Base-by-base conservation (phyloP, 805 yeast species). In the Zygoascus bituminiphila region DNA sequence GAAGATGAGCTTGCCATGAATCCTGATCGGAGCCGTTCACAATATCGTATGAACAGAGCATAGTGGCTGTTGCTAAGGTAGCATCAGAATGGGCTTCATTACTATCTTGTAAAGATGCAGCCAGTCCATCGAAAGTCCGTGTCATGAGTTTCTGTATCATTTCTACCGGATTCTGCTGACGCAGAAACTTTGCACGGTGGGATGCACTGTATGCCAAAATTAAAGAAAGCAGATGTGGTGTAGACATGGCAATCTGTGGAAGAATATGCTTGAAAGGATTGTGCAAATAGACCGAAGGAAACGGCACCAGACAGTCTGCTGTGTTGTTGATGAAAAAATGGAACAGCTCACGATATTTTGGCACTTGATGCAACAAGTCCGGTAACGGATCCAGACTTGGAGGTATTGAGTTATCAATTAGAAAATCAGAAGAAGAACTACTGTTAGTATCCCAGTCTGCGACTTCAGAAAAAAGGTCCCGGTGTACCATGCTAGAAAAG, bases 191-290 rank as follows among this genome's bases (percentile, higher is more conserved):
- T 4, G 62, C 52, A 10, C 57, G 50, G 54, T 76, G 79, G 3
- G 69, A 60, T 1, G 74, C 66, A 4, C 77, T 75, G 55, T 73
- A 73, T 1, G 79, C 78, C 24, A 83, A 62, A 12, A 83, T 52
- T 1, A 83, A 67, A 1, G 84, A 72, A 54, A 82, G 62, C 14
- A 84, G 61, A 4, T 69, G 71, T n/a, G 70, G 67, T 0, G 84
- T 75, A 4, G 78, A 76, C 50, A 80, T 67, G 1, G 91, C 88
- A 74, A 84, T 71, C 55, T 75, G 76, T 0, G 93, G 91, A 10
- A 85, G 62, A 6, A 82, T 66, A 10, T 73, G 73, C 51, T 74
- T 73, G 65, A 83, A 84, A 0, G 94, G 94, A 55, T 82, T 81
- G 14, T 76, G 78, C 19, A 64, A 67, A 56, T 80, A 81, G 1